Conservation (phyloP, 495 filamentous ascomycete species). For the Hyaloscypha variabilis region DNA sequence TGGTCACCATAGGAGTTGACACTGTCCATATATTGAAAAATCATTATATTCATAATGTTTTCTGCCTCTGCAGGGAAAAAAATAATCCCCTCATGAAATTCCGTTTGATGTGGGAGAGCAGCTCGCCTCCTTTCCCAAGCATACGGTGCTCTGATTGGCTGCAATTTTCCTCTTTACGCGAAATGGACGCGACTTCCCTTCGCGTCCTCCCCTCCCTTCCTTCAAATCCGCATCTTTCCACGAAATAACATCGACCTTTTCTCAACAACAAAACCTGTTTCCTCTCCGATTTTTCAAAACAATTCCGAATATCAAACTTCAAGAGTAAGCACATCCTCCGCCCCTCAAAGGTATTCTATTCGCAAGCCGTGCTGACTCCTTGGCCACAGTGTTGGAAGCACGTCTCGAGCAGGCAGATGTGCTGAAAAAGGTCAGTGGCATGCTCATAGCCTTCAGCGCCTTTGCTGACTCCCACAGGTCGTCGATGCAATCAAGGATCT, state of each 20-base stretch:
- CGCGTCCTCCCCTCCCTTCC: background rate
- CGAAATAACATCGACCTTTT: background rate
- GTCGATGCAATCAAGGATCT: slow-evolving; percentile 99
- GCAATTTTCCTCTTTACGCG: background rate
- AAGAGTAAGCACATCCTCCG: background rate
- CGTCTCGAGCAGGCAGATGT: slow-evolving; percentile 91
- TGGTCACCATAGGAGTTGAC: too few species aligned
- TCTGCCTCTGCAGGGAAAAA: too few species aligned
- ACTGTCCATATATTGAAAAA: too few species aligned
- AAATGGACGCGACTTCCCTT: background rate
- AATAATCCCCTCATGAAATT: too few species aligned
- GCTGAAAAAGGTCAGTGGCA: slow-evolving; percentile 81
- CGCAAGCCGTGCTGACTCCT: background rate
- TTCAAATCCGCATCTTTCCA: background rate
- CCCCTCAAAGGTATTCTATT: too few species aligned
- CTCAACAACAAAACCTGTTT: background rate
- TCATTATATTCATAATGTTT: too few species aligned
- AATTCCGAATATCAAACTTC: background rate
- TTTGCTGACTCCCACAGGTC: slow-evolving; percentile 57
- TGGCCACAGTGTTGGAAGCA: slow-evolving; percentile 84
- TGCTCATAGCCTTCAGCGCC: background rate
- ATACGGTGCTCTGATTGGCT: background rate
- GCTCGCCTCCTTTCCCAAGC: too few species aligned
- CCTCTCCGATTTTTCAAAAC: background rate
- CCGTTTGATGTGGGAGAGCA: background rate